A percentile compares a stretch with the other conserved stretches of the same genome.
Evolutionary conservation across 257 asterid species (phyloP).

Genomic region (Mentha longifolia): DNA sequence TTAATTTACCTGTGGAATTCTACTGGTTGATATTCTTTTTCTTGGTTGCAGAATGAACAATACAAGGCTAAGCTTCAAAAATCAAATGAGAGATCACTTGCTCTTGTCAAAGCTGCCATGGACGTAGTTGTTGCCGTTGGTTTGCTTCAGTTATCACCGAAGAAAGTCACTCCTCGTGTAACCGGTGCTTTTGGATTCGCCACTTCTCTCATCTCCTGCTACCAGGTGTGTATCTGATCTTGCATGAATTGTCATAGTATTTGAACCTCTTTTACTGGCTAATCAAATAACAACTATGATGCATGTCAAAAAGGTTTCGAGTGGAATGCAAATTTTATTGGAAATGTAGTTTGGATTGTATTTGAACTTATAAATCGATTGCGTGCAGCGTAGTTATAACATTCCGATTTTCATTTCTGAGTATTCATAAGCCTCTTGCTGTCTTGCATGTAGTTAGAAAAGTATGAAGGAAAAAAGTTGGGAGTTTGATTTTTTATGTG

Average conservation of each 20-base stretch:
- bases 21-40: not conserved
- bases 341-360: not conserved
- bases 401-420: not conserved
- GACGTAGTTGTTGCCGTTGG: conserved; percentile 93
- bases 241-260: not conserved
- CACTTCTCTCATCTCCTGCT: conserved; percentile 94
- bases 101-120: conserved; percentile 79
- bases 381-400: not conserved
- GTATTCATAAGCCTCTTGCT: not conserved
- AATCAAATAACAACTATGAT: not conserved
- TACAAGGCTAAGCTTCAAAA: conserved; percentile 62
- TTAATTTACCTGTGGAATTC: conserved; percentile 26
- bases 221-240: conserved; percentile 63
- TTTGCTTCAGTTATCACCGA: conserved; percentile 91
- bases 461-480: not conserved
- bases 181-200: conserved; percentile 89
- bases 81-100: conserved; percentile 81
- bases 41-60: conserved; percentile 61
- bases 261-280: not conserved
- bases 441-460: not conserved
- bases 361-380: not conserved
- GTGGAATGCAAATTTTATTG: not conserved
- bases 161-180: conserved; percentile 93
- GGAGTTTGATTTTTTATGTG: not conserved
- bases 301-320: not conserved